Percentiles rank a stretch among this genome's conserved stretches.
Evolutionary conservation across 768 basidiomycete genomes (phyloP).

Genomic region (Gloeopeniophorella convolvens): DNA sequence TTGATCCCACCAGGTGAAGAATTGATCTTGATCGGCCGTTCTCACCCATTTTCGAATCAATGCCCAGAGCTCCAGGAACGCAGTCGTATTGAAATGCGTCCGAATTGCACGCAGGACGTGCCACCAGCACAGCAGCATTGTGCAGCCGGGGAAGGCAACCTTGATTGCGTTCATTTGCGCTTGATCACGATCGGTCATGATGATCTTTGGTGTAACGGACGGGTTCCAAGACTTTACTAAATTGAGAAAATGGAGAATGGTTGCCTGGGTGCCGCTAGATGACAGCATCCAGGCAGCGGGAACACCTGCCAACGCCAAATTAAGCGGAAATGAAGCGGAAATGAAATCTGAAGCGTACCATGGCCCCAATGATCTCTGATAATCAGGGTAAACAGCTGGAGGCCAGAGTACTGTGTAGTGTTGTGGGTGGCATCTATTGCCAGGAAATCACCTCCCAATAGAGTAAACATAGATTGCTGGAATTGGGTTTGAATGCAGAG

Average conservation of each 20-base stretch:
- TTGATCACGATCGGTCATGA: constrained; percentile 3
- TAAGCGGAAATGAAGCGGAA: not conserved
- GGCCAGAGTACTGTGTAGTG: not conserved
- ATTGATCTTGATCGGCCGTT: not conserved
- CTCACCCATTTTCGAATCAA: not conserved
- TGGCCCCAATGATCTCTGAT: constrained; percentile 1
- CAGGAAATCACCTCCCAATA: not conserved
- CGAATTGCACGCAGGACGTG: constrained; percentile 1
- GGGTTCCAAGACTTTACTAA: not conserved
- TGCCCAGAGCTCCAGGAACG: not conserved
- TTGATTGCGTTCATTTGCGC: constrained; percentile 1
- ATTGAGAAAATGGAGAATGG: not conserved
- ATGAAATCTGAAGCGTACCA: not conserved
- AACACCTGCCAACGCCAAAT: not conserved
- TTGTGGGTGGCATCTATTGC: too few relatives aligned
- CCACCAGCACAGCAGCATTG: constrained; percentile 1
- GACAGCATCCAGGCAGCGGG: too few relatives aligned
- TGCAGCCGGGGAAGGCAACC: not conserved
- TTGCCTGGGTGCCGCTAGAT: not conserved
- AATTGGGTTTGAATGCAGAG: not conserved
- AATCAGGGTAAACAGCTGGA: not conserved
- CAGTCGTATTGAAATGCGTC: not conserved
- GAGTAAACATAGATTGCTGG: not conserved
- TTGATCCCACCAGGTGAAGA: not conserved
- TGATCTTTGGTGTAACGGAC: not conserved